phyloP scores from a whole-genome alignment of 495 filamentous ascomycete genomes.

The Cercophora newfieldiana region DNA sequence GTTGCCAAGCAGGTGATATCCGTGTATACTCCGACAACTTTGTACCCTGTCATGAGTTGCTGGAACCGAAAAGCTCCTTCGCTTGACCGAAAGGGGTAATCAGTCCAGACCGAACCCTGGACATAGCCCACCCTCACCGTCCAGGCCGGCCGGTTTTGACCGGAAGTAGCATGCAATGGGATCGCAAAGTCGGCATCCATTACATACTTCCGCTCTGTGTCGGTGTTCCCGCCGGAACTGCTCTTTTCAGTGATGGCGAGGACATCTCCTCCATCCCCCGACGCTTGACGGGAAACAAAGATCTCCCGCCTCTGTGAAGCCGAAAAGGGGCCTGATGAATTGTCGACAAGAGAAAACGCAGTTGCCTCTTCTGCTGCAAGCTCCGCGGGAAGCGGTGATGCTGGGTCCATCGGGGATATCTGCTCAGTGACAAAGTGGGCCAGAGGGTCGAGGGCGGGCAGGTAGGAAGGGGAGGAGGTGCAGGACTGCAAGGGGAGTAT shows the following conservation, averaged over 20 bases:
- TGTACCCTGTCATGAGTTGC: slow-evolving; percentile 7
- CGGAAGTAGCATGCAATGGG: not conserved
- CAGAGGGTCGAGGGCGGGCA: not conserved
- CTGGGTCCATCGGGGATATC: not conserved
- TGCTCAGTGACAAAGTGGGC: not conserved
- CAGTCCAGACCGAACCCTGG: not conserved
- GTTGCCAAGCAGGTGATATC: not conserved
- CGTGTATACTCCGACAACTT: not conserved
- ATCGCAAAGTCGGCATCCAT: not conserved
- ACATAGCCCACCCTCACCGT: not conserved
- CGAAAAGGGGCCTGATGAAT: not conserved
- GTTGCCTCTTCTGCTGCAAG: not conserved
- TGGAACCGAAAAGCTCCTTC: not conserved
- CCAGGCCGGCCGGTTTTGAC: not conserved
- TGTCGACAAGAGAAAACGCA: not conserved
- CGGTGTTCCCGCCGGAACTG: not conserved
- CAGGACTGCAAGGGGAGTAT: not conserved
- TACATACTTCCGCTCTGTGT: not conserved
- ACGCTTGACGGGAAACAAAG: not conserved
- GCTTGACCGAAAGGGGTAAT: not conserved
- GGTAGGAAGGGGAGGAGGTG: not conserved
- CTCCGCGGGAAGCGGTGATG: not conserved
- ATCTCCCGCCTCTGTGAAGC: not conserved
- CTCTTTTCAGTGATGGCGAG: not conserved
- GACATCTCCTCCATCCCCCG: not conserved